Base-by-base conservation (phyloP, 139 green algal species). In the Closterium sp. region DNA sequence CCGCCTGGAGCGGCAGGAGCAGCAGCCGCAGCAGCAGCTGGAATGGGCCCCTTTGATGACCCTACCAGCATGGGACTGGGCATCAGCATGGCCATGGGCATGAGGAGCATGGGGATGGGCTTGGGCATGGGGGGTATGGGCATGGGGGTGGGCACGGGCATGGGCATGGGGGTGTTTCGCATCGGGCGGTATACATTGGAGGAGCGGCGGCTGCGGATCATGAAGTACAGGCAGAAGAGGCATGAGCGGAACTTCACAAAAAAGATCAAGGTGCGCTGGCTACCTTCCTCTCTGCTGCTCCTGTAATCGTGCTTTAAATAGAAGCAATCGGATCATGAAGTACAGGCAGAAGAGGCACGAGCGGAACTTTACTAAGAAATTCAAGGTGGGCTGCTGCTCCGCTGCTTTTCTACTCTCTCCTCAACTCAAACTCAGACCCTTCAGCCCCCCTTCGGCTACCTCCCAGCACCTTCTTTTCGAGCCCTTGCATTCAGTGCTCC, bases 171-270 rank as follows among this genome's bases (percentile, higher is more conserved):
- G 6, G 83, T 33, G 83, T 86, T 86, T 34, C n/a, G 83, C 0
- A 33, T 86, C 30, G 91, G 91, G 2, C 38, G 91, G 85, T 93
- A 93, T 7, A 96, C 96, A 1, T 84, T 94, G 25, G 96, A 97
- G 84, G 96, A 98, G 93, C 90, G 96, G 3, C 85, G 94, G 38
- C 89, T 94, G 84, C 96, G 96, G 76, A 97, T 98, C 33, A 94
- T 96, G 88, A 92, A 96, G 30, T 98, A 98, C 89, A 93, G 96
- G 8, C 94, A 96, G 38, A 97, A 97, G 90, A 95, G 96, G 4
- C 89, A 96, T 64, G 89, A 95, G 86, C 94, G 95, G 31, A 97
- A 96, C 89, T 97, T 96, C 84, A 86, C n/a, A 21, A 86, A 86
- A 23, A 86, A 86, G 28, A 86, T 86, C 83, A 86, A 86, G 83